Evolutionary conservation across 371 early-diverging fungal genomes (phyloP).

Genomic region (Rhizomucor miehei): DNA sequence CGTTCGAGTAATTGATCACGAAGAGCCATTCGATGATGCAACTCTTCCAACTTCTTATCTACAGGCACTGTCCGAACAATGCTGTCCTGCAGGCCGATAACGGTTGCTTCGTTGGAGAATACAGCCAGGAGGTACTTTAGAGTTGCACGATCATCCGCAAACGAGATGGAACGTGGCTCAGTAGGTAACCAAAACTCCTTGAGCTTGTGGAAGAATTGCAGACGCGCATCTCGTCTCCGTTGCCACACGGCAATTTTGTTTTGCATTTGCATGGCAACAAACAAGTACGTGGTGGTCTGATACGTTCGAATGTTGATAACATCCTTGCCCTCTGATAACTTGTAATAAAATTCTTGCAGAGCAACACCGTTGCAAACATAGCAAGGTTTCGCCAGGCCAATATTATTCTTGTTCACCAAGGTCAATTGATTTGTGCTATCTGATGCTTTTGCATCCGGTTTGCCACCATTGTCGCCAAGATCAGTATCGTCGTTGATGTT

Average conservation of each 20-base stretch:
- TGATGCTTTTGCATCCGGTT: constrained; percentile 3
- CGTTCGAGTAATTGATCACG: constrained; percentile 17
- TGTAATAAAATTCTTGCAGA: constrained; percentile 37
- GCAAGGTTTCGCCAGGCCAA: constrained; percentile 14
- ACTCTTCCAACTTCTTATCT: constrained; percentile 23
- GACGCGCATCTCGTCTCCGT: constrained; percentile 14
- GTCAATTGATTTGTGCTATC: constrained; percentile 6
- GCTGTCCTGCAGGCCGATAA: constrained; percentile 35
- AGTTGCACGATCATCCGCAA: constrained; percentile 44
- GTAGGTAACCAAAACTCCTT: constrained; percentile 46
- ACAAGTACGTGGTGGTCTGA: constrained; percentile 34
- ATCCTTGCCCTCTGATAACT: constrained; percentile 38
- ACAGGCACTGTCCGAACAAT: constrained; percentile 34
- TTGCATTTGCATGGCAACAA: constrained; percentile 29
- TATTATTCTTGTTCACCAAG: constrained; percentile 6
- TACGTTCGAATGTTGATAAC: constrained; percentile 25
- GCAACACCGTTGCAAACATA: constrained; percentile 20
- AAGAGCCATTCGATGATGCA: constrained; percentile 15
- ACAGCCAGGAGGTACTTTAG: constrained; percentile 36
- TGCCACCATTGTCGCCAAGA: no score
- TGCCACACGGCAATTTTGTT: constrained; percentile 46
- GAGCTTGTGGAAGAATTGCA: constrained; percentile 25
- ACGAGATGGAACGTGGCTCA: constrained; percentile 31
- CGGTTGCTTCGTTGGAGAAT: constrained; percentile 34
- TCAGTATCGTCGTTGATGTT: background rate